Conservation (phyloP, 306 rosid genomes). For the Cyamopsis tetragonoloba region DNA sequence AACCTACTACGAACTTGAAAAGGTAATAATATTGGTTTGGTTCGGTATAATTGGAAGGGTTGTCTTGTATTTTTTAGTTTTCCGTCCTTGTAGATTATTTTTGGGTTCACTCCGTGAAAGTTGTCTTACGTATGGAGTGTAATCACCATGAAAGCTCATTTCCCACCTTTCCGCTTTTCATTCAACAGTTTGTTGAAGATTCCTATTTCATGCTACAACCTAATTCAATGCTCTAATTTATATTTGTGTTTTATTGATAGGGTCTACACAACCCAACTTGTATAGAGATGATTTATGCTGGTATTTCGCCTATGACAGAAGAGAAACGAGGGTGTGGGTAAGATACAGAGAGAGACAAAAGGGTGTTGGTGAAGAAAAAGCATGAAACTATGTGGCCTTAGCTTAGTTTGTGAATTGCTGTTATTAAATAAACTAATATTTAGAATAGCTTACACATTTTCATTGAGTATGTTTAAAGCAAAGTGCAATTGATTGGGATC, state of each 20-base stretch:
- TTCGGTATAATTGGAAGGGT: neutral
- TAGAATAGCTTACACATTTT: neutral
- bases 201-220: neutral
- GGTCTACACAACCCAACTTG: neutral
- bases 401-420: neutral
- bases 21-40: neutral
- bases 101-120: neutral
- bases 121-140: neutral
- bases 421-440: neutral
- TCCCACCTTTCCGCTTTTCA: no score
- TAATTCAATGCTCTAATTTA: no score
- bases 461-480: neutral
- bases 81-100: neutral
- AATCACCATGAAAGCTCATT: no score
- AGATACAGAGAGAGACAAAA: neutral
- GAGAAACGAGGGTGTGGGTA: neutral
- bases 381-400: neutral
- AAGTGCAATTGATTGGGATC: conserved; percentile 10
- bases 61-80: neutral
- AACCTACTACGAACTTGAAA: neutral
- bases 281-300: no score
- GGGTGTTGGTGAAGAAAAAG: neutral
- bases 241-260: neutral
- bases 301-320: neutral
- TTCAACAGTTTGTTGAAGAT: no score